These are phyloP conservation scores for Cystoderma amianthinum DNA, from an alignment of 768 basidiomycete genomes.

Conservation along the genomic window DNA sequence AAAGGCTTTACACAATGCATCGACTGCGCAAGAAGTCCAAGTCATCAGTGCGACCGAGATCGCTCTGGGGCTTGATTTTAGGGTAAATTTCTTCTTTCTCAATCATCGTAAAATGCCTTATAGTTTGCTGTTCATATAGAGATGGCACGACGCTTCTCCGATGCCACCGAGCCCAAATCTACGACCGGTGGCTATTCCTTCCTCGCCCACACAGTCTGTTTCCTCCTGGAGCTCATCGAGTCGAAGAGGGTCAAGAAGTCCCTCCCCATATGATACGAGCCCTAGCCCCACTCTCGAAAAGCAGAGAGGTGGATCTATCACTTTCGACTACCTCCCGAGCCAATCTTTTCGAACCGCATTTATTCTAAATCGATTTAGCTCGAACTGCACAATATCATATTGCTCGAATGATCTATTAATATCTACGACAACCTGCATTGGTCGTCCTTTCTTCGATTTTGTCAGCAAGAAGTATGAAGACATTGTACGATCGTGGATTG, in stretches of 20 bases:
- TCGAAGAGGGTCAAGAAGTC: neutral
- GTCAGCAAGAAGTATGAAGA: constrained; percentile 57
- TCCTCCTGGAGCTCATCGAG: constrained; percentile 17
- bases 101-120: neutral
- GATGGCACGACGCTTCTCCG: constrained; percentile 65
- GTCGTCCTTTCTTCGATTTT: constrained; percentile 71
- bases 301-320: constrained; percentile 18
- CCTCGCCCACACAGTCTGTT: constrained; percentile 20
- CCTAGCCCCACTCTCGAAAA: constrained; percentile 3
- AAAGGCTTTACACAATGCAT: constrained; percentile 74
- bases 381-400: constrained; percentile 58
- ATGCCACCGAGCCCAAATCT: constrained; percentile 46
- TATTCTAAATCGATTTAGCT: constrained; percentile 73
- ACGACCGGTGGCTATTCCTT: constrained; percentile 18
- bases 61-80: constrained; percentile 44
- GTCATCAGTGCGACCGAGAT: constrained; percentile 65
- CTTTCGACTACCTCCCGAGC: constrained; percentile 57
- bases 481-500: constrained; percentile 67
- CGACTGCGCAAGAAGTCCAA: constrained; percentile 77
- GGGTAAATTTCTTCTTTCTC: constrained; percentile 39
- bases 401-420: constrained; percentile 71
- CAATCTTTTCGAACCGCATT: constrained; percentile 75
- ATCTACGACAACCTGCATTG: constrained; percentile 48
- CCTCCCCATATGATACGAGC: neutral
- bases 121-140: constrained; percentile 27